Evolutionary conservation across 345 rosid species (phyloP).

Genomic region (Lepidium didymum): DNA sequence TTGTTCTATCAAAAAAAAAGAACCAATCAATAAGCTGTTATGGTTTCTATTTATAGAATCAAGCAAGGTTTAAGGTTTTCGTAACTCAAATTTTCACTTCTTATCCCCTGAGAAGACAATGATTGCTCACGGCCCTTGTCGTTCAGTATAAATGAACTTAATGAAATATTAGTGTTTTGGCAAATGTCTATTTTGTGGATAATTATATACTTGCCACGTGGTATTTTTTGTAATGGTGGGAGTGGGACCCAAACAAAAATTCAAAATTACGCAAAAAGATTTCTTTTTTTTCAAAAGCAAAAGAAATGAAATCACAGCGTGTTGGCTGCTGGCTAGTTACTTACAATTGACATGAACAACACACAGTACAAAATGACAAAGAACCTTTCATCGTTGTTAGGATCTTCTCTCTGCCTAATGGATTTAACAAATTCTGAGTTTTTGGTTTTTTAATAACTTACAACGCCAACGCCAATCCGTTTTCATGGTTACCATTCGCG

Average conservation of each 20-base stretch:
- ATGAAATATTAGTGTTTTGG: too few relatives aligned
- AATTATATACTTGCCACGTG: too few relatives aligned
- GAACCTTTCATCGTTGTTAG: conserved; percentile 13
- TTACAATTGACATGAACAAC: conserved; percentile 22
- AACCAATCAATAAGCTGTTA: background rate
- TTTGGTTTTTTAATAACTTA: background rate
- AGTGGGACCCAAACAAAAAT: conserved; percentile 2
- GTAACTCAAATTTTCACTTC: background rate
- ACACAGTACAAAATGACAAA: conserved; percentile 19
- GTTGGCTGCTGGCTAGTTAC: conserved; percentile 1
- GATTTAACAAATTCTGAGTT: background rate
- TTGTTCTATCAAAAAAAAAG: background rate
- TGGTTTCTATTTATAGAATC: background rate
- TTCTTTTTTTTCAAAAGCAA: background rate
- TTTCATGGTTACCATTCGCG: background rate
- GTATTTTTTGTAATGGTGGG: background rate
- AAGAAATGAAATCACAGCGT: background rate
- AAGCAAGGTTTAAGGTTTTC: background rate
- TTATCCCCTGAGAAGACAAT: background rate
- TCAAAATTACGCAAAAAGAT: background rate
- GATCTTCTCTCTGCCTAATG: background rate
- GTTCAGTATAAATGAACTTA: background rate
- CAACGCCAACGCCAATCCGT: background rate
- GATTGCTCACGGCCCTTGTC: background rate
- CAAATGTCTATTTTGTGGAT: too few relatives aligned